Evolutionary conservation across 768 basidiomycete genomes (phyloP).

Genomic region (Dentipellis sp.): DNA sequence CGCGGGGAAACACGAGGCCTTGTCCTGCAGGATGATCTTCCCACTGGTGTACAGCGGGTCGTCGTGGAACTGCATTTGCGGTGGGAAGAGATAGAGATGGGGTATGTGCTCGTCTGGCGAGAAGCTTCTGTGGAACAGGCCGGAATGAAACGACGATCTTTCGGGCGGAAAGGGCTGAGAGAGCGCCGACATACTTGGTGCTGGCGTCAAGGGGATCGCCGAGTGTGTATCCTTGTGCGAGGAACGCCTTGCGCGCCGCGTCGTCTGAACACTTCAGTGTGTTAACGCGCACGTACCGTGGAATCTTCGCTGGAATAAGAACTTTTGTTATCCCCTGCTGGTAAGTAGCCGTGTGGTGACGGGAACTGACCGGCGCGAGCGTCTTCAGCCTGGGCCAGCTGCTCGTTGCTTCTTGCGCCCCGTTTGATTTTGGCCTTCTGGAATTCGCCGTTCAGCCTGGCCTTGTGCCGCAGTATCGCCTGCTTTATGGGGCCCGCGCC

Average conservation of each 20-base stretch:
- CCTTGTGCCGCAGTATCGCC: slow-evolving; percentile 81
- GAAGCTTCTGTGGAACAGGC: slow-evolving; percentile 41
- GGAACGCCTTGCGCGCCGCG: slow-evolving; percentile 52
- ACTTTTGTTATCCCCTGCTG: not conserved
- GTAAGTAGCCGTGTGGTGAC: not conserved
- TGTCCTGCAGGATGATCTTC: slow-evolving; percentile 90
- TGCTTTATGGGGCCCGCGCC: slow-evolving; percentile 88
- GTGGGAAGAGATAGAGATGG: slow-evolving; percentile 71
- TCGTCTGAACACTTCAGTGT: slow-evolving; percentile 56
- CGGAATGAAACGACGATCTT: too few species aligned
- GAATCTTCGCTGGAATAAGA: slow-evolving; percentile 46
- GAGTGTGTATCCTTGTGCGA: slow-evolving; percentile 43
- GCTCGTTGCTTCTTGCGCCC: slow-evolving; percentile 53
- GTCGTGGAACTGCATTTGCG: slow-evolving; percentile 54
- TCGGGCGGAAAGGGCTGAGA: too few species aligned
- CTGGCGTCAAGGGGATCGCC: slow-evolving; percentile 34
- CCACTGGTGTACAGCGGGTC: slow-evolving; percentile 68
- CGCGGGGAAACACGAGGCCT: slow-evolving; percentile 96
- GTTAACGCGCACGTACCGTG: slow-evolving; percentile 83
- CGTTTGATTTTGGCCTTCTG: slow-evolving; percentile 74
- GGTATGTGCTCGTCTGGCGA: slow-evolving; percentile 72
- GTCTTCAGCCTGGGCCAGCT: slow-evolving; percentile 55
- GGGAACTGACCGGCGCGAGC: slow-evolving; percentile 47
- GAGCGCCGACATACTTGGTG: slow-evolving; percentile 6
- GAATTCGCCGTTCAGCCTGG: slow-evolving; percentile 79